Base-by-base conservation (phyloP, 192 early-diverging fungal genomes). In the Gryganskiella cystojenkinii region DNA sequence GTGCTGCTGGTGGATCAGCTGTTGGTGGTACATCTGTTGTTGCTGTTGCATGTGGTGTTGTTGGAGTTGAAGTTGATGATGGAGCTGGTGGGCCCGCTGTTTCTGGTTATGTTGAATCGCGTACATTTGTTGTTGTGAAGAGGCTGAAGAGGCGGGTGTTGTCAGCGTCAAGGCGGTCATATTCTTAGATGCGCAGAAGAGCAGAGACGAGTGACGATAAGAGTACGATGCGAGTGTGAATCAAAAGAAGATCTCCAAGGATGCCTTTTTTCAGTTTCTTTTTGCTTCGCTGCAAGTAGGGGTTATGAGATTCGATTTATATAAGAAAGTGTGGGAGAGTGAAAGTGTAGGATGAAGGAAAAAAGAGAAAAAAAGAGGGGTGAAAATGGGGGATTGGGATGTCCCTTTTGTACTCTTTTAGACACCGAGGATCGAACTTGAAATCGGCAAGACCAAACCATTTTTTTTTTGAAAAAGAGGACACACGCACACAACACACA, bases 391-490 rank as follows among this genome's bases (percentile, higher is more conserved):
- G 54, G 44, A 47, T 37, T 6, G n/a, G 43, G 27, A 31, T 20
- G 54, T 45, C 40, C 72, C 52, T 75, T 75, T 75, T 75, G 64
- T 75, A 67, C 58, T 62, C 57, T 59, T 52, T 58, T 43, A 28
- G 14, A n/a, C n/a, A n/a, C n/a, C n/a, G n/a, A n/a, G n/a, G n/a
- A n/a, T n/a, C n/a, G n/a, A n/a, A n/a, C n/a, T n/a, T 50, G 47
- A 4, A 20, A 22, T 50, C 4, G 52, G 6, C 52, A 9, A 24
- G 30, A 6, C 11, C 6, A 7, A 54, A 11, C 24, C 28, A 24
- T 11, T 11, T 30, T 14, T 40, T n/a, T n/a, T n/a, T n/a, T n/a
- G n/a, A n/a, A n/a, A n/a, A 53, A 53, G 20, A 22, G 22, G 25
- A 53, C 51, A 14, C 6, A 14, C 6, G 15, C 2, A 28, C 50